Base-by-base conservation (phyloP, 2,329 filamentous ascomycete genomes). In the Acrocalymma vagum region DNA sequence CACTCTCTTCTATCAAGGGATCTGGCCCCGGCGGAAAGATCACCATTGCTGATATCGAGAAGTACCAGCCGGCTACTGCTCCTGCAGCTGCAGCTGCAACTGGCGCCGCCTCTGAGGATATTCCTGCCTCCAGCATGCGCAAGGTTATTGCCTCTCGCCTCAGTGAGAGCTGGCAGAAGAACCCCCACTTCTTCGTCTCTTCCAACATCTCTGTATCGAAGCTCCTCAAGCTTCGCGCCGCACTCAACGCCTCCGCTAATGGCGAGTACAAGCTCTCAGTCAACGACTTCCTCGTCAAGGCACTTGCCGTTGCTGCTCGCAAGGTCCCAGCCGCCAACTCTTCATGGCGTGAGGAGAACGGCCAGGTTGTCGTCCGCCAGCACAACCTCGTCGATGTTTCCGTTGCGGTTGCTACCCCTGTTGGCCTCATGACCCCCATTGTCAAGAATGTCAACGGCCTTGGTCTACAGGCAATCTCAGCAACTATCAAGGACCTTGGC, bases 191-290 rank as follows among this genome's bases (percentile, higher is more conserved):
- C 84, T 99, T 93, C 71, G 93, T 99, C 64, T 90, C 90, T 62
- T 87, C 90, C 63, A 85, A 84, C 60, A 83, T 99, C 68, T 97
- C 93, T 43, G 94, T 99, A 53, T 83, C 80, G 73, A 97, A 97
- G 83, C 88, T 99, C 32, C 79, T 96, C 65, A 97, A 96, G 81
- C 91, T 99, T 62, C 91, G 94, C 65, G 84, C 90, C 76, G 91
- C 93, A 44, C 84, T 99, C 58, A 99, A 99, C 78, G 83, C 85
- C 68, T 86, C 88, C 9, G 80, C 90, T 31, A 87, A 96, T 51
- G 94, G 93, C 76, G 86, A 91, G 75, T 99, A 96, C 84, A 99
- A 96, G 84, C 88, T 99, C 45, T 96, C 92, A n/a, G 90, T 99
- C 76, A 99, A 99, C 77, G 94, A 99, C 77, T 96, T 99, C 82